Percentiles rank a stretch among this genome's conserved stretches.
Evolutionary conservation across 73 alveolate species (phyloP).

Genomic region (Strombidium stylifer): DNA sequence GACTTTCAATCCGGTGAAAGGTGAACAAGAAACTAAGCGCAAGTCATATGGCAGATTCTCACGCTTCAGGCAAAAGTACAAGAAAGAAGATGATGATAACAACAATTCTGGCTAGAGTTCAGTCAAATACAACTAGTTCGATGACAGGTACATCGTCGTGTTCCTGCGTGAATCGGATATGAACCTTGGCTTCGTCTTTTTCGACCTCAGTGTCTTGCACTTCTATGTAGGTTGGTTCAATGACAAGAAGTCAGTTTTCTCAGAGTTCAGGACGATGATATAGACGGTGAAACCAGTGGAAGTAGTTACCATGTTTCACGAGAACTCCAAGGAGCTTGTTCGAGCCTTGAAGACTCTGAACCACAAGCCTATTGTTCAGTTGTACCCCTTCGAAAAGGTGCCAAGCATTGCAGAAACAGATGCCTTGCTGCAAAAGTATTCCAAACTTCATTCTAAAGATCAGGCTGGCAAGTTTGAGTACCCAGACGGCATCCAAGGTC

Average conservation of each 20-base stretch:
- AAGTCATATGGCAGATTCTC: too few species aligned
- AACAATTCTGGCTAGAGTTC: neutral
- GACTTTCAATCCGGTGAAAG: too few species aligned
- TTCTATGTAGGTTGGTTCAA: constrained; percentile 32
- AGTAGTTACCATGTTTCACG: constrained; percentile 18
- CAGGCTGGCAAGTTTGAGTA: constrained; percentile 12
- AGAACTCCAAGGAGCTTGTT: constrained; percentile 1
- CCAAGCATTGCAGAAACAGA: constrained; percentile 18
- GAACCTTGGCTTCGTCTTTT: constrained; percentile 22
- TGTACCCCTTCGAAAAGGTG: neutral
- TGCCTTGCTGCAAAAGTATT: neutral
- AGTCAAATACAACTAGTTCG: neutral
- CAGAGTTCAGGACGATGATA: constrained; percentile 34
- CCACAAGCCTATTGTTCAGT: neutral
- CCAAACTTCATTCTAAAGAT: neutral
- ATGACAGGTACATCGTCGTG: constrained; percentile 27
- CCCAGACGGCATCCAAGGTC: neutral
- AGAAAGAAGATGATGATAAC: constrained; percentile 2
- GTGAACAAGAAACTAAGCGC: too few species aligned
- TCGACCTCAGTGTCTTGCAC: constrained; percentile 25
- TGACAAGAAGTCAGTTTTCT: neutral
- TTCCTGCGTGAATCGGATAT: constrained; percentile 8
- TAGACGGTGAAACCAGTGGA: constrained; percentile 46
- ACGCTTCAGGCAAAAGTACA: constrained; percentile 41
- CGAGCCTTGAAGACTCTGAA: neutral